Evolutionary conservation across 108 stramenopile species (phyloP).

Genomic region (Bacterosira constricta): DNA sequence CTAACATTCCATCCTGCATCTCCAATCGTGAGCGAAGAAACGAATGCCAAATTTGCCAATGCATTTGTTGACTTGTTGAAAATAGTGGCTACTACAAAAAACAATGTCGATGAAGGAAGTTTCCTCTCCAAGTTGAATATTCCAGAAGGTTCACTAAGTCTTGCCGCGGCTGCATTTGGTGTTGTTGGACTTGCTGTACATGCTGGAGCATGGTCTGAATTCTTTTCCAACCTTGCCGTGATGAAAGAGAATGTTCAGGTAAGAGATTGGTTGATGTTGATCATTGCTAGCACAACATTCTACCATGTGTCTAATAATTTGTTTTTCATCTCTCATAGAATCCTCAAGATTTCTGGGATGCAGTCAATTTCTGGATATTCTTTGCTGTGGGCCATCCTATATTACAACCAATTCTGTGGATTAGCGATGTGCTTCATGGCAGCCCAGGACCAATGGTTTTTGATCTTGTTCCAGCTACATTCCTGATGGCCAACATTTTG

Average conservation of each 20-base stretch:
- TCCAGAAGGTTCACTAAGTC: constrained; percentile 54
- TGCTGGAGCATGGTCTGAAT: constrained; percentile 66
- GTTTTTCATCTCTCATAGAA: constrained; percentile 10
- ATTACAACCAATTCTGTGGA: constrained; percentile 87
- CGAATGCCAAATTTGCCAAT: constrained; percentile 73
- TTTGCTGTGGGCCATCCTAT: constrained; percentile 91
- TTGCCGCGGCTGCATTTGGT: constrained; percentile 58
- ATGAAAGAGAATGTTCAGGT: constrained; percentile 74
- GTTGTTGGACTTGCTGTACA: constrained; percentile 61
- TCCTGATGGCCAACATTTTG: constrained; percentile 70
- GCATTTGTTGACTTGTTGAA: constrained; percentile 69
- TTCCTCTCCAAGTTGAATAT: constrained; percentile 31
- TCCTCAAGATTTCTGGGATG: constrained; percentile 77
- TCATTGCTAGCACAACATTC: no score
- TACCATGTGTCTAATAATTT: no score
- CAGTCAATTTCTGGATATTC: constrained; percentile 93
- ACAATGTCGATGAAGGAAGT: constrained; percentile 13
- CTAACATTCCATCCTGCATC: constrained; percentile 81
- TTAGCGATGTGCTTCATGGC: constrained; percentile 89
- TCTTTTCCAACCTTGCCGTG: constrained; percentile 65
- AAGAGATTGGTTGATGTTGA: not conserved
- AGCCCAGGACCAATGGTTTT: constrained; percentile 78
- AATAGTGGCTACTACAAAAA: constrained; percentile 48
- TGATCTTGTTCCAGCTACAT: constrained; percentile 76
- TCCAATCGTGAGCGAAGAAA: constrained; percentile 71